Evolutionary conservation across 106 monocot genomes (phyloP).

Genomic region (Ottelia alismoides): DNA sequence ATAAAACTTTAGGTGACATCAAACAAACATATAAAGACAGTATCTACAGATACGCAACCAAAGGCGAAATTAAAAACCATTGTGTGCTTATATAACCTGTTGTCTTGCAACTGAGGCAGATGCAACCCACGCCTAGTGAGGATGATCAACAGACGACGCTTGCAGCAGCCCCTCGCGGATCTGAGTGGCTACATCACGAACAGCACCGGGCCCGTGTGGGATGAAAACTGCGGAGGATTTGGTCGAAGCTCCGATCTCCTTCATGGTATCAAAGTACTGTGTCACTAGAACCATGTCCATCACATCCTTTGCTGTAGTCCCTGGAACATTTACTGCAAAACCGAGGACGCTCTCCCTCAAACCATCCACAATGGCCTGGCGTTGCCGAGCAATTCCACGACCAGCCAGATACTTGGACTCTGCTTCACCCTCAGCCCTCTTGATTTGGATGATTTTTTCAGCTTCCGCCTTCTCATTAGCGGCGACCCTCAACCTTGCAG

Average conservation of each 20-base stretch:
- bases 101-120: no score
- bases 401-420: slow-evolving; percentile 76
- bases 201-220: slow-evolving; percentile 65
- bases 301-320: slow-evolving; percentile 58
- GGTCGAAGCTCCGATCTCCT: slow-evolving; percentile 58
- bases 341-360: slow-evolving; percentile 59
- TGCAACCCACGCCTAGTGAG: no score
- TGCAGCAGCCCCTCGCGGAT: slow-evolving; percentile 60
- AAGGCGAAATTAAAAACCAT: neutral
- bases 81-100: no score
- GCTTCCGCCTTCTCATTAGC: slow-evolving; percentile 75
- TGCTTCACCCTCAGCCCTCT: slow-evolving; percentile 73
- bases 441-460: slow-evolving; percentile 73
- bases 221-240: slow-evolving; percentile 65
- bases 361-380: slow-evolving; percentile 78
- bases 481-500: slow-evolving; percentile 60
- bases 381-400: slow-evolving; percentile 61
- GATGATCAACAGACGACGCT: no score
- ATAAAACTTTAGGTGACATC: no score
- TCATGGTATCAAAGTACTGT: slow-evolving; percentile 82
- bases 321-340: slow-evolving; percentile 57
- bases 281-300: slow-evolving; percentile 88
- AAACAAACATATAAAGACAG: no score
- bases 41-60: neutral
- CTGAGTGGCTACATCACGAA: slow-evolving; percentile 44